A percentile compares a stretch with the other conserved stretches of the same genome.
phyloP scores from a whole-genome alignment of 2,329 filamentous ascomycete genomes.

The Penicillium oxalicum region DNA sequence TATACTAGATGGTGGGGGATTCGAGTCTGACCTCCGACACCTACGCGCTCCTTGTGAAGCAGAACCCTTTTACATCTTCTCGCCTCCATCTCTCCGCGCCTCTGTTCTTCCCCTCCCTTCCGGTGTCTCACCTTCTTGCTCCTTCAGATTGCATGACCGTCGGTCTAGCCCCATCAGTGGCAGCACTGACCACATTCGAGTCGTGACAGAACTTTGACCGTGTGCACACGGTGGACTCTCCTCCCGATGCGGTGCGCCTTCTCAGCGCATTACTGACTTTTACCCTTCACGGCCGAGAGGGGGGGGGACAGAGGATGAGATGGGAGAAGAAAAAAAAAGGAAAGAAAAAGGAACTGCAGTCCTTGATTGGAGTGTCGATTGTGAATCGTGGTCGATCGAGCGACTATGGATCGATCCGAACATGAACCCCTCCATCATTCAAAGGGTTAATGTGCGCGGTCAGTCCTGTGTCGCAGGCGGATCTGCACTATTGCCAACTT shows the following conservation, averaged over 20 bases:
- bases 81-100: neutral
- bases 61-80: neutral
- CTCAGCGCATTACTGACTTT: neutral
- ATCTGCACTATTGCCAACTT: too few species aligned
- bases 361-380: too few species aligned
- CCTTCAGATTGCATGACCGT: too few species aligned
- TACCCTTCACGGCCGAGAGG: neutral
- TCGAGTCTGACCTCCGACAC: too few species aligned
- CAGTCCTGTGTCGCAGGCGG: too few species aligned
- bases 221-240: neutral
- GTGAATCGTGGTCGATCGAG: neutral
- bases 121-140: too few species aligned
- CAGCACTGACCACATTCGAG: neutral
- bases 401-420: slow-evolving; percentile 4
- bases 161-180: neutral
- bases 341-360: too few species aligned
- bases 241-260: neutral
- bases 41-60: slow-evolving; percentile 4
- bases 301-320: too few species aligned
- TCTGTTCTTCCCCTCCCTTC: neutral
- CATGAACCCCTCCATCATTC: neutral
- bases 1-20: too few species aligned
- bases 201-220: neutral
- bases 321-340: neutral
- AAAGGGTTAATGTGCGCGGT: too few species aligned